A percentile compares a stretch with the other conserved stretches of the same genome.
phyloP scores from a whole-genome alignment of 768 basidiomycete genomes.

The Psilocybe cyanescens region DNA sequence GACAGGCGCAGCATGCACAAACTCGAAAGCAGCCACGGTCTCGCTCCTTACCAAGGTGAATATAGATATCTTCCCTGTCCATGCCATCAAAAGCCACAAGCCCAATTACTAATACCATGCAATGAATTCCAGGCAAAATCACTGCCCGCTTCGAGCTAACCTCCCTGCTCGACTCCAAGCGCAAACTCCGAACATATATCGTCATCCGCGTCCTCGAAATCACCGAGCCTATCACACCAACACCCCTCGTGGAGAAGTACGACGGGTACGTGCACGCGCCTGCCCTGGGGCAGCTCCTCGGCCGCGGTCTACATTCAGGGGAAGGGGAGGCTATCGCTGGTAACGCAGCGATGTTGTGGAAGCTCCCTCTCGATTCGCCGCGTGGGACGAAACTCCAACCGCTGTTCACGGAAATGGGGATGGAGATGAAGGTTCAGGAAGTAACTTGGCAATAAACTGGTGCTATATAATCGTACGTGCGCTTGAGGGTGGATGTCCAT shows the following conservation, averaged over 20 bases:
- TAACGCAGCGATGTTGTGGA: not conserved
- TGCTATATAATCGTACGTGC: too few species aligned
- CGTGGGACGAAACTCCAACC: not conserved
- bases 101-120: too few species aligned
- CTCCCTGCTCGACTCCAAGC: not conserved
- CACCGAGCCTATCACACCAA: not conserved
- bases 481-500: too few species aligned
- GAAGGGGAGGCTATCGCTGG: not conserved
- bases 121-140: not conserved
- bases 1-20: not conserved
- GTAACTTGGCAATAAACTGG: too few species aligned
- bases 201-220: not conserved
- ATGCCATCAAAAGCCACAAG: not conserved
- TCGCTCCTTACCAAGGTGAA: not conserved
- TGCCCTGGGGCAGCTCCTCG: not conserved
- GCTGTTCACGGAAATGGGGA: not conserved
- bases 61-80: not conserved
- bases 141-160: not conserved
- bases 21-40: not conserved
- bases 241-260: not conserved
- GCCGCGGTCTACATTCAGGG: not conserved
- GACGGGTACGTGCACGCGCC: not conserved
- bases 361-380: not conserved
- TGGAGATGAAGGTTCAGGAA: too few species aligned
- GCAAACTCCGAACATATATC: not conserved